Evolutionary conservation across 441 rosid genomes (phyloP), one percentile per base, ranked within the genome.

Genomic region (Gossypium schwendimanii): DNA sequence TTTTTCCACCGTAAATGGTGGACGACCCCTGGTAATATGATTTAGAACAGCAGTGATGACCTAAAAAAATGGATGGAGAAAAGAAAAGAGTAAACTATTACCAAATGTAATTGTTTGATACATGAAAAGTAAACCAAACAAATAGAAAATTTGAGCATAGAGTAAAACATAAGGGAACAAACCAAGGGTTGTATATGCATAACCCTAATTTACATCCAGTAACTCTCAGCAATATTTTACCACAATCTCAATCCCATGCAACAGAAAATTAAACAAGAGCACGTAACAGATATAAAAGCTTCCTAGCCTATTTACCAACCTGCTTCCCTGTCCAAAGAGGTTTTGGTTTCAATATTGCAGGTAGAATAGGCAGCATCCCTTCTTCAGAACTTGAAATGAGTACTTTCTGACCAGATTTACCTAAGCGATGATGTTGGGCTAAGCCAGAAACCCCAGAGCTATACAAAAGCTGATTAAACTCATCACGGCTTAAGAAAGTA

Each of bases 321-420:
- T 96, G 99, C 80, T 96, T 96, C 78, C 99, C 99, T 0, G 98
- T 92, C 99, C 99, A 96, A 59, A 89, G 93, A 77, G 93, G 92
- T 78, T 80, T 80, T 41, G 99, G 99, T 82, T 96, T 93, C 89
- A 85, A 83, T 73, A 96, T 84, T 75, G 97, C 87, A 63, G 99
- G 98, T 31, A 50, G 73, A 54, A 84, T 80, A 47, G 77, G 74
- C 70, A 75, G 78, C 70, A 91, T 71, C 47, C 82, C 87, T 77
- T 81, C 91, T 74, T 85, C 89, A 73, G 80, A 82, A 75, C 75
- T 73, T 73, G 81, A 82, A 70, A 89, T 72, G 3, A 74, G 44
- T 23, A 96, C 93, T 84, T 89, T 96, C 83, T 81, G 81, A 77
- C 97, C 93, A 79, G 86, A 83, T 77, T 78, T 89, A 57, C 85